Conservation (phyloP, 768 basidiomycete genomes). For the Suillus alpinus region DNA sequence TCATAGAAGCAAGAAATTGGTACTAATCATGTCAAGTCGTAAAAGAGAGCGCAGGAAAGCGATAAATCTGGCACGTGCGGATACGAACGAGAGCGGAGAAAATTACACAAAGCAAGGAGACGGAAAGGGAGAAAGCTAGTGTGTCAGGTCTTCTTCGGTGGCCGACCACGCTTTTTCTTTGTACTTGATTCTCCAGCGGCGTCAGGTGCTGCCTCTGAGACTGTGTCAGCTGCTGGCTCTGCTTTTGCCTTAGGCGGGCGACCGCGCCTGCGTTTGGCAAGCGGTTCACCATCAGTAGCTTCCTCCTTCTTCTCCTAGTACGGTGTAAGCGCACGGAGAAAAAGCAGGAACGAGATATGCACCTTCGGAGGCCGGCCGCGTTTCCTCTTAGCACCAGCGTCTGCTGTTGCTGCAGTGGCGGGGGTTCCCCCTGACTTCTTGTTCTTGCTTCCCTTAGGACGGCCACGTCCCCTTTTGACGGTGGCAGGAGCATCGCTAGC, state of each 20-base stretch:
- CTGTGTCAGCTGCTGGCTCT: conserved; percentile 37
- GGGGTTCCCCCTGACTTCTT: conserved; percentile 45
- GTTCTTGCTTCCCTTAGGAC: conserved; percentile 88
- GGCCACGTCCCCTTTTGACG: conserved; percentile 76
- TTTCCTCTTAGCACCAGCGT: conserved; percentile 38
- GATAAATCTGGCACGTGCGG: background rate
- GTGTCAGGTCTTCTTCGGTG: conserved; percentile 44
- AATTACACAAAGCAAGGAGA: conserved; percentile 30
- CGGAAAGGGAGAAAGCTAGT: conserved; percentile 13
- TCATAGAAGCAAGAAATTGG: conserved; percentile 31
- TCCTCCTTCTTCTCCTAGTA: conserved; percentile 34
- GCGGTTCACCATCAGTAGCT: conserved; percentile 51
- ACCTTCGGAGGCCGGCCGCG: conserved; percentile 55
- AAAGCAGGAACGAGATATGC: conserved; percentile 13
- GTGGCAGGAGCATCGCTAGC: conserved; percentile 36
- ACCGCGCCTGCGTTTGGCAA: conserved; percentile 67
- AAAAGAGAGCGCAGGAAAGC: conserved; percentile 28
- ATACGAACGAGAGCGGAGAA: conserved; percentile 10
- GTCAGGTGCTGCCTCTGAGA: conserved; percentile 21
- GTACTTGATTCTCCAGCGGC: conserved; percentile 46
- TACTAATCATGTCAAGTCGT: conserved; percentile 33
- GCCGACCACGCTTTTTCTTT: conserved; percentile 75
- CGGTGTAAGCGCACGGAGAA: conserved; percentile 19
- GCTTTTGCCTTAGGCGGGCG: conserved; percentile 72
- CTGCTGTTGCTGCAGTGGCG: conserved; percentile 26